A percentile compares a stretch with the other conserved stretches of the same genome.
Evolutionary conservation across 495 filamentous ascomycete species (phyloP).

Genomic region (Neurospora intermedia): DNA sequence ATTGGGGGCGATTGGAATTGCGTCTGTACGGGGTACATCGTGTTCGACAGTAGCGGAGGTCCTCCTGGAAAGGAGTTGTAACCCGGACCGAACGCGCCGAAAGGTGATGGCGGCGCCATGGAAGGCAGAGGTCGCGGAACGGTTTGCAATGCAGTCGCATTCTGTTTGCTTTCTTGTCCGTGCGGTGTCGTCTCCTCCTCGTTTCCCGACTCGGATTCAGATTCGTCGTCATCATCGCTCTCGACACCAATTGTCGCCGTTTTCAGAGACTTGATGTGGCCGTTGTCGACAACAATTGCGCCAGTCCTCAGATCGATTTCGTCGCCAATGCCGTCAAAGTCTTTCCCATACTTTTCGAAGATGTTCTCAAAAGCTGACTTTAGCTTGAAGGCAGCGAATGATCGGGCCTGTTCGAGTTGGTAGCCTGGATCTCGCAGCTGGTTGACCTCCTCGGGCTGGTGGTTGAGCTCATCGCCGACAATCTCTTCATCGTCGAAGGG

Average conservation of each 20-base stretch:
- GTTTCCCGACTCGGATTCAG: conserved; percentile 7
- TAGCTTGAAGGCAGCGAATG: conserved; percentile 51
- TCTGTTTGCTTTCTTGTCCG: conserved; percentile 1
- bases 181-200: conserved; percentile 20
- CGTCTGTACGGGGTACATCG: conserved; percentile 9
- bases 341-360: conserved; percentile 74
- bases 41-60: conserved; percentile 1
- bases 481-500: conserved; percentile 29
- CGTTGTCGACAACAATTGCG: conserved; percentile 75
- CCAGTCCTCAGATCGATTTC: conserved; percentile 43
- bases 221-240: conserved; percentile 28
- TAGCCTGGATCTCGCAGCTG: conserved; percentile 36
- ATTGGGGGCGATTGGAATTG: conserved; percentile 1
- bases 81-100: conserved; percentile 1
- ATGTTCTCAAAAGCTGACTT: conserved; percentile 78
- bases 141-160: neutral
- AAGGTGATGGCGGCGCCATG: neutral
- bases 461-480: conserved; percentile 32
- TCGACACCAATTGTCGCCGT: conserved; percentile 14
- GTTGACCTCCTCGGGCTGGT: conserved; percentile 31
- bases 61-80: neutral
- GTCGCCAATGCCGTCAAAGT: conserved; percentile 64
- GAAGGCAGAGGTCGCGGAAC: neutral
- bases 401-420: conserved; percentile 47
- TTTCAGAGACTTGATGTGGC: conserved; percentile 55